Evolutionary conservation across 148 eudicot genomes (phyloP), one percentile per base, ranked within the genome.

Genomic region (Gaultheria prostrata): DNA sequence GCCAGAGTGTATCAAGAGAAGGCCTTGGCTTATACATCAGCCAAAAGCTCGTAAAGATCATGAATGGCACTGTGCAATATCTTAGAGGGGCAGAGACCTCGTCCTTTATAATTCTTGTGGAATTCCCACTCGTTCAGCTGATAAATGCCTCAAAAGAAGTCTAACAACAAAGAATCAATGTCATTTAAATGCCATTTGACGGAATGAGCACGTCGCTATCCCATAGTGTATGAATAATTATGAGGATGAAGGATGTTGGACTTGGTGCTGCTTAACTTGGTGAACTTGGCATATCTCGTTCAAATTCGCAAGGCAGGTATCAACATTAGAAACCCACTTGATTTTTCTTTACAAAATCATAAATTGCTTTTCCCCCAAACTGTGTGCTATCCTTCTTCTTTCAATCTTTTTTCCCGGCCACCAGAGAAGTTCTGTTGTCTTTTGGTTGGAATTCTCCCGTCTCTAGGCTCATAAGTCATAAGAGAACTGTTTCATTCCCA

Each of bases 31-130:
- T 95, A 69, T 89, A 92, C 85, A 91, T 94, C 50, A 90, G 97
- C 87, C 98, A 93, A 81, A 95, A 91, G 84, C 94, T 95, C 0
- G 92, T 95, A 0, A 90, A 86, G 81, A 84, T 91, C 83, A 95
- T 95, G 98, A 92, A 95, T 74, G 98, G 98, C 59, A 92, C 89
- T 21, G 93, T 95, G 21, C 95, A 93, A 81, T 94, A 94, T 86
- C 90, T 92, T 46, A 86, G 97, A 72, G 95, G 93, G 71, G 95
- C 93, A 69, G 93, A 91, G 12, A 79, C 54, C 77, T 92, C 95
- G 30, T 88, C 97, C 63, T 94, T 95, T 83, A 81, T 94, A 69
- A 83, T 95, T 83, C 82, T 85, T 33, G 78, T 92, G 2, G 98
- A 95, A 79, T 94, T 95, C 85, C 98, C 98, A 10, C 45, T 95